A percentile compares a stretch with the other conserved stretches of the same genome.
Conservation (phyloP, 495 filamentous ascomycete genomes). For the Penicillium daleae region DNA sequence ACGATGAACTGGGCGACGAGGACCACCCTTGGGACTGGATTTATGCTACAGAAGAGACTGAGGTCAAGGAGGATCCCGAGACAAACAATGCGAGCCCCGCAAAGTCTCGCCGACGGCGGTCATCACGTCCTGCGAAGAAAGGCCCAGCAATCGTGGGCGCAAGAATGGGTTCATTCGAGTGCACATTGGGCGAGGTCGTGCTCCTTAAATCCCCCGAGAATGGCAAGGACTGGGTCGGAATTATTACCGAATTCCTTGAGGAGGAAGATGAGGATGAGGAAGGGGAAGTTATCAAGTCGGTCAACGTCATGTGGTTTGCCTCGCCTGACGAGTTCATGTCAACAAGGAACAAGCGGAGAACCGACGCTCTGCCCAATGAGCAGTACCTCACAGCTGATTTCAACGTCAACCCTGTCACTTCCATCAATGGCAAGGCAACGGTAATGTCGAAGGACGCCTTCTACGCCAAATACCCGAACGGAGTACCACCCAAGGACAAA, state of each 20-base stretch:
- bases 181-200: constrained; percentile 77
- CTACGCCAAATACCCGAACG: constrained; percentile 68
- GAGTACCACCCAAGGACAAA: constrained; percentile 72
- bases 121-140: constrained; percentile 33
- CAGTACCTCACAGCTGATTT: constrained; percentile 85
- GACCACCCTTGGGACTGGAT: constrained; percentile 95
- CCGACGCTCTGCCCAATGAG: constrained; percentile 85
- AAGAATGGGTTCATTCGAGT: constrained; percentile 82
- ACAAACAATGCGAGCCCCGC: constrained; percentile 27
- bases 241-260: constrained; percentile 78
- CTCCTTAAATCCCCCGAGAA: constrained; percentile 82
- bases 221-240: constrained; percentile 86
- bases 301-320: constrained; percentile 90
- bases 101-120: constrained; percentile 38
- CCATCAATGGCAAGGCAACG: constrained; percentile 85
- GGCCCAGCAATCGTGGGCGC: constrained; percentile 71
- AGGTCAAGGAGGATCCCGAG: constrained; percentile 27
- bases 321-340: constrained; percentile 81
- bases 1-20: constrained; percentile 86
- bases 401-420: constrained; percentile 82
- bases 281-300: constrained; percentile 55
- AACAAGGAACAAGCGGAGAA: constrained; percentile 77
- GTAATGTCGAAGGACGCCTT: constrained; percentile 76
- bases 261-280: constrained; percentile 64
- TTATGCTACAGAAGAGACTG: constrained; percentile 54